Evolutionary conservation across 305 asterid genomes (phyloP).

Genomic region (Euphrasia arctica): DNA sequence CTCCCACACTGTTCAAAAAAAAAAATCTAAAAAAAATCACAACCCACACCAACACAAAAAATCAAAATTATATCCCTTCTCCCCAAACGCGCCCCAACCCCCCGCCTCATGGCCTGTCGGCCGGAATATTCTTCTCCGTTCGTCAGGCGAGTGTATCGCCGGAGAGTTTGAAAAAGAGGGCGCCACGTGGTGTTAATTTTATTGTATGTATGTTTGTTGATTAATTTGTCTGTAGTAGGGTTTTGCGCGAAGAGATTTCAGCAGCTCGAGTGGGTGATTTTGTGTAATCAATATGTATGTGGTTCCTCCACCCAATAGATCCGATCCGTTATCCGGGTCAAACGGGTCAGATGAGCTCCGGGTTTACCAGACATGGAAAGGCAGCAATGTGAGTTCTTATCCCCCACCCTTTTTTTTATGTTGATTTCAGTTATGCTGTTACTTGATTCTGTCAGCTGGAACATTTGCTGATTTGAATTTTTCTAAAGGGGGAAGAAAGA

Average conservation of each 20-base stretch:
- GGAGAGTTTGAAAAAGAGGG: slow-evolving; percentile 20
- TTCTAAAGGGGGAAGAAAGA: too few species aligned
- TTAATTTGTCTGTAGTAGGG: slow-evolving; percentile 25
- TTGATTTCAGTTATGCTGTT: slow-evolving; percentile 3
- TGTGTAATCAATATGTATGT: slow-evolving; percentile 51
- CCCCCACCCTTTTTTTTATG: not conserved
- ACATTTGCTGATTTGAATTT: slow-evolving; percentile 1
- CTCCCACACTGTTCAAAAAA: slow-evolving; percentile 32
- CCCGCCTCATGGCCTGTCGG: slow-evolving; percentile 49
- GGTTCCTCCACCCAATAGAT: slow-evolving; percentile 82
- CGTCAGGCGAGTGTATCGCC: slow-evolving; percentile 17
- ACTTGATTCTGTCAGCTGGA: slow-evolving; percentile 13
- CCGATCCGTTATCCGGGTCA: slow-evolving; percentile 80
- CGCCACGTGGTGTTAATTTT: not conserved
- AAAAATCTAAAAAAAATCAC: slow-evolving; percentile 18
- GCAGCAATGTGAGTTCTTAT: slow-evolving; percentile 74
- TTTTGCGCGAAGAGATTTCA: slow-evolving; percentile 29
- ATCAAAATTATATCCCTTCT: slow-evolving; percentile 13
- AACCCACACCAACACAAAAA: not conserved
- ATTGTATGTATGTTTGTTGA: slow-evolving; percentile 6
- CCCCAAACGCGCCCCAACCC: slow-evolving; percentile 39
- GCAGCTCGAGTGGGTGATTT: slow-evolving; percentile 32
- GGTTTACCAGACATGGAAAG: slow-evolving; percentile 91
- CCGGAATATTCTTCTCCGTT: slow-evolving; percentile 32
- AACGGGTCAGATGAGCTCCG: slow-evolving; percentile 55